A percentile compares a stretch with the other conserved stretches of the same genome.
These are phyloP conservation scores for Cyberlindnera maritima DNA, from an alignment of 805 yeast genomes.

Conservation along the genomic window DNA sequence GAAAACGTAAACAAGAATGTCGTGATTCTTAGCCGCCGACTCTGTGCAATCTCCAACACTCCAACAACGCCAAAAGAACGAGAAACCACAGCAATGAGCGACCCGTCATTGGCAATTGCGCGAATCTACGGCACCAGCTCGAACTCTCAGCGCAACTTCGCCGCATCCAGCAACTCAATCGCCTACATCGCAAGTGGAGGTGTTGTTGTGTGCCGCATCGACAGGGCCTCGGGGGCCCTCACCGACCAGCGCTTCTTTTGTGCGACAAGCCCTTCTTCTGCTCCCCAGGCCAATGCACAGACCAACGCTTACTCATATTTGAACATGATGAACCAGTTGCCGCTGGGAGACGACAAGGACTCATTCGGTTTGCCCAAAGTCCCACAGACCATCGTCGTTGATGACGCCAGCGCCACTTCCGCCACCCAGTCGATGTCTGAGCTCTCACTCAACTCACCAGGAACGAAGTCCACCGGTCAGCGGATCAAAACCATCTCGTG, in stretches of 20 bases:
- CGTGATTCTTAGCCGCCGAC: not conserved
- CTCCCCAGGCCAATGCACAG: not conserved
- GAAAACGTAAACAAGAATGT: constrained; percentile 5
- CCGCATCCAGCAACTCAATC: constrained; percentile 37
- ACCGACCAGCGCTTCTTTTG: constrained; percentile 48
- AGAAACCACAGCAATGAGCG: constrained; percentile 10
- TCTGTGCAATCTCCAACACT: too few relatives aligned
- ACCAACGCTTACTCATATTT: constrained; percentile 16
- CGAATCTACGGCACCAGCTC: constrained; percentile 49
- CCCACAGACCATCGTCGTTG: constrained; percentile 14
- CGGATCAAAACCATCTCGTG: constrained; percentile 53
- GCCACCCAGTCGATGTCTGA: constrained; percentile 8
- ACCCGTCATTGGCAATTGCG: constrained; percentile 14
- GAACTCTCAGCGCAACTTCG: constrained; percentile 37
- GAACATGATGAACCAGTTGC: constrained; percentile 12
- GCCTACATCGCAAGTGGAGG: constrained; percentile 63
- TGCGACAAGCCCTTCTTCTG: constrained; percentile 33
- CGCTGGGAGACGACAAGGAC: constrained; percentile 16
- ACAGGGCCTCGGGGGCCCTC: constrained; percentile 20
- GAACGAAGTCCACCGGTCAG: constrained; percentile 22
- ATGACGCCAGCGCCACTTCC: constrained; percentile 12
- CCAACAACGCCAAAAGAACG: too few relatives aligned
- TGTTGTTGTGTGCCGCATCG: constrained; percentile 46
- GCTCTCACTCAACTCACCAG: constrained; percentile 15
- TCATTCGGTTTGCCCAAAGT: constrained; percentile 16